A percentile compares a stretch with the other conserved stretches of the same genome.
These are phyloP conservation scores for Lactifluus rugatus DNA, from an alignment of 768 basidiomycete genomes.

Conservation along the genomic window DNA sequence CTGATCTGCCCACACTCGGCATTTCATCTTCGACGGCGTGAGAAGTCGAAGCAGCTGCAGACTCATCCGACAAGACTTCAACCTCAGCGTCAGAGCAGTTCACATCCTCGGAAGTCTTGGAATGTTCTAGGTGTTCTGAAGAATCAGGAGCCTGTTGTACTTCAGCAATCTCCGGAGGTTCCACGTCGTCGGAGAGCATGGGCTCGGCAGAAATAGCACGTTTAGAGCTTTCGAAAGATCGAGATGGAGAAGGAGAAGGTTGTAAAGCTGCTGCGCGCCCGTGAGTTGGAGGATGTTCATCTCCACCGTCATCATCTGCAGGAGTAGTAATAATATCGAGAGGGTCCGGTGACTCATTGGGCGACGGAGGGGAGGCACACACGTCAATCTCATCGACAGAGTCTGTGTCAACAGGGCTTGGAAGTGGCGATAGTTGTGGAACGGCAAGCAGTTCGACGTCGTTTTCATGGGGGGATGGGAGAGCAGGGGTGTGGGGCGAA, in stretches of 20 bases:
- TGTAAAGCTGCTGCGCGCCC: neutral
- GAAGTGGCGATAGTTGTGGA: neutral
- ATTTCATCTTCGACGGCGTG: neutral
- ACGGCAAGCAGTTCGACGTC: neutral
- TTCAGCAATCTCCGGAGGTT: neutral
- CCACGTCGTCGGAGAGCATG: neutral
- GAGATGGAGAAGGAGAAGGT: neutral
- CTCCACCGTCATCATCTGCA: neutral
- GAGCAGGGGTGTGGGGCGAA: neutral
- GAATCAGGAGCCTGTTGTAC: neutral
- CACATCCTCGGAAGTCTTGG: neutral
- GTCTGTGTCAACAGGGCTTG: slow-evolving; percentile 3
- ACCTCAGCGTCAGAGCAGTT: neutral
- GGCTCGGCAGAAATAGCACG: neutral
- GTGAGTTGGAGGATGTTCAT: neutral
- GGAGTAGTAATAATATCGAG: slow-evolving; percentile 11
- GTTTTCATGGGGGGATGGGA: neutral
- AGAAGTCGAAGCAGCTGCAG: neutral
- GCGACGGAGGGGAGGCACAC: neutral
- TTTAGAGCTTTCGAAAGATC: neutral
- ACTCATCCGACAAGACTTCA: neutral
- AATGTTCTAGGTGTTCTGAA: slow-evolving; percentile 4
- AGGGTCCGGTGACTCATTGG: slow-evolving; percentile 8
- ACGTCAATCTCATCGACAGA: slow-evolving; percentile 2
- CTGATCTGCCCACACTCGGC: neutral